Evolutionary conservation across 768 basidiomycete genomes (phyloP), one percentile per base, ranked within the genome.

Genomic region (Auricularia cornea): DNA sequence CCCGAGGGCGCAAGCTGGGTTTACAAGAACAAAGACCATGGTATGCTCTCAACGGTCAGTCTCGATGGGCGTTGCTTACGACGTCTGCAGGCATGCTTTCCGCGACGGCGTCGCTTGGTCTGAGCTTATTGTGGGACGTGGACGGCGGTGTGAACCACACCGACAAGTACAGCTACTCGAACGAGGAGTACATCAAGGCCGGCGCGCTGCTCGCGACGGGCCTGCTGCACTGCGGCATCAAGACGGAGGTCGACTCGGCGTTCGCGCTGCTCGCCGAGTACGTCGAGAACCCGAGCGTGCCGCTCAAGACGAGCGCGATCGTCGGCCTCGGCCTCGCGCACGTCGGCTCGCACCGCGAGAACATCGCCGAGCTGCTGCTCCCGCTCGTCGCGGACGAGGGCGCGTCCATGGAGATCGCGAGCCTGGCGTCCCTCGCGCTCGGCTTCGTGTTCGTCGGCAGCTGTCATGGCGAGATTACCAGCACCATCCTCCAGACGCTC

Each of bases 21-120:
- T 63, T 99, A 98, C 81, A 98, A 98, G 83, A 98, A 98, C 80
- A 98, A 98, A 77, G 96, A 98, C 61, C 93, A 97, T 66, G 97
- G 95, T 88, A 63, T 26, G 81, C 35, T 38, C 0, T 38, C 10
- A 8, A 38, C 10, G 71, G 16, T 29, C 11, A 29, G 29, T 29
- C 38, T 65, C 26, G 44, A 29, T 60, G 3, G 23, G n/a, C n/a
- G n/a, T 20, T 29, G 60, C 30, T 61, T 61, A 63, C 51, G 23
- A 2, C 18, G 1, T 65, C 44, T 4, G 51, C 67, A 38, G 35
- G 91, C 61, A 98, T 98, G 94, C 87, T 96, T 83, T 92, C 90
- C 64, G 97, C 97, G 28, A 87, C 95, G 30, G 97, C 97, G 3
- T 95, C 92, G 62, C 81, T 99, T 61, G 97, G 97, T 23, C 80